Evolutionary conservation across 2,329 filamentous ascomycete species (phyloP).

Genomic region (Ophiocordyceps camponoti-saundersi): DNA sequence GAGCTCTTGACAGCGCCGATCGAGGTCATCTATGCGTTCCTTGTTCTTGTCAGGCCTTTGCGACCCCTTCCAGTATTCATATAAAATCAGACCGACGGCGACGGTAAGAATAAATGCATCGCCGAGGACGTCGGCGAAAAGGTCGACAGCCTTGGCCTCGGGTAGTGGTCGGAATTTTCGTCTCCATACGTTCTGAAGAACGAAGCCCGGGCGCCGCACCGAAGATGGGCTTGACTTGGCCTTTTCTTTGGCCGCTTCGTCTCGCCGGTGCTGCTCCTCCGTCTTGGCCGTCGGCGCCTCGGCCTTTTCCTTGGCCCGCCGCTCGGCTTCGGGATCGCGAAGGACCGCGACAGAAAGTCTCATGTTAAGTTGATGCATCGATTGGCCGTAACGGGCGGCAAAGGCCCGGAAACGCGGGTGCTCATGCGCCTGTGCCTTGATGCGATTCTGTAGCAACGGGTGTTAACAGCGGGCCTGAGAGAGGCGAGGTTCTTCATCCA

Average conservation of each 20-base stretch:
- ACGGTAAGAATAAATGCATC: slow-evolving; percentile 46
- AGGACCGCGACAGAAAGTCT: slow-evolving; percentile 41
- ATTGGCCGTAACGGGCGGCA: slow-evolving; percentile 44
- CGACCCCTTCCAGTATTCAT: slow-evolving; percentile 42
- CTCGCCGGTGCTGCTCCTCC: slow-evolving; percentile 39
- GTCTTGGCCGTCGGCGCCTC: slow-evolving; percentile 49
- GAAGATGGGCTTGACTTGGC: slow-evolving; percentile 14
- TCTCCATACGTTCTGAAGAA: slow-evolving; percentile 38
- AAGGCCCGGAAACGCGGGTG: slow-evolving; percentile 43
- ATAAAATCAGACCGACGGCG: slow-evolving; percentile 38
- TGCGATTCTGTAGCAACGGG: slow-evolving; percentile 35
- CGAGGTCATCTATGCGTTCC: slow-evolving; percentile 34
- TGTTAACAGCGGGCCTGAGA: slow-evolving; percentile 4
- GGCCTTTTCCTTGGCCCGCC: slow-evolving; percentile 41
- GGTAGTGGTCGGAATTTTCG: slow-evolving; percentile 46
- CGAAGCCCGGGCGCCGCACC: slow-evolving; percentile 9
- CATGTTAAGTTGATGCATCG: slow-evolving; percentile 52
- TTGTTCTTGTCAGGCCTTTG: slow-evolving; percentile 42
- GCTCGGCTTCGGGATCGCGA: slow-evolving; percentile 39
- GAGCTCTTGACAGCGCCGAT: slow-evolving; percentile 29
- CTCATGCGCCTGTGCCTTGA: slow-evolving; percentile 49
- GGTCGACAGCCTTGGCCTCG: slow-evolving; percentile 46
- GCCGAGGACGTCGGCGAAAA: slow-evolving; percentile 49
- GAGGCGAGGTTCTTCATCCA: slow-evolving; percentile 9
- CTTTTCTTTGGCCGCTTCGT: slow-evolving; percentile 28